These are phyloP conservation scores for Amorphotheca resinae DNA, from an alignment of 495 filamentous ascomycete species.

Conservation along the genomic window DNA sequence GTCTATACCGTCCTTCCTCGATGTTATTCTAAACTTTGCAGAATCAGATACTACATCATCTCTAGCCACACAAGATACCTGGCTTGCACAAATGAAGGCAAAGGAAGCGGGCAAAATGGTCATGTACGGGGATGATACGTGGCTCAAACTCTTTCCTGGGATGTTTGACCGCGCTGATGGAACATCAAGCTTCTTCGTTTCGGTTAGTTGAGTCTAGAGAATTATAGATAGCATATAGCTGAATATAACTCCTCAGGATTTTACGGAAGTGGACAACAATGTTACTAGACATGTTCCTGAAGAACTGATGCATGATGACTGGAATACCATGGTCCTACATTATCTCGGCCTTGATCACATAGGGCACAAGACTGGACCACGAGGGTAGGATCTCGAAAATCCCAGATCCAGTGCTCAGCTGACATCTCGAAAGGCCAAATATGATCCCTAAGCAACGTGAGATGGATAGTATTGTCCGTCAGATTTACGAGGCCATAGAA, in stretches of 20 bases:
- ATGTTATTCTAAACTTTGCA: constrained; percentile 93
- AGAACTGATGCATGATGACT: constrained; percentile 67
- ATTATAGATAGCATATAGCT: constrained; percentile 18
- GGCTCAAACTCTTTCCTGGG: constrained; percentile 89
- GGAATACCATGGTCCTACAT: constrained; percentile 89
- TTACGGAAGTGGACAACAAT: constrained; percentile 94
- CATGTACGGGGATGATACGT: constrained; percentile 98
- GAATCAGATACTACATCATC: constrained; percentile 85
- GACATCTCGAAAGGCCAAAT: constrained; percentile 34
- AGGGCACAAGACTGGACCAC: constrained; percentile 89
- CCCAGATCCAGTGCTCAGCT: neutral
- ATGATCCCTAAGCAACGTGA: constrained; percentile 90
- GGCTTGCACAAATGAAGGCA: constrained; percentile 82
- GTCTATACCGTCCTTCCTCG: constrained; percentile 89
- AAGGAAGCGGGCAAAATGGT: constrained; percentile 56
- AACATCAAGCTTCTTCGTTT: constrained; percentile 95
- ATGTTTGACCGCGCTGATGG: constrained; percentile 80
- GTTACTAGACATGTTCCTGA: constrained; percentile 79
- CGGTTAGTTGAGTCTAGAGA: constrained; percentile 46
- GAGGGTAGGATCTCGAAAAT: constrained; percentile 38
- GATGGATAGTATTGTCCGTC: constrained; percentile 75
- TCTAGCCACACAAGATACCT: constrained; percentile 80
- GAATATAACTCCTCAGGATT: constrained; percentile 55
- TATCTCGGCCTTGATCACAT: constrained; percentile 97
- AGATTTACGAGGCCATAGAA: constrained; percentile 67